Evolutionary conservation across 1,139 yeast genomes (phyloP).

Genomic region (Pichia cactophila): DNA sequence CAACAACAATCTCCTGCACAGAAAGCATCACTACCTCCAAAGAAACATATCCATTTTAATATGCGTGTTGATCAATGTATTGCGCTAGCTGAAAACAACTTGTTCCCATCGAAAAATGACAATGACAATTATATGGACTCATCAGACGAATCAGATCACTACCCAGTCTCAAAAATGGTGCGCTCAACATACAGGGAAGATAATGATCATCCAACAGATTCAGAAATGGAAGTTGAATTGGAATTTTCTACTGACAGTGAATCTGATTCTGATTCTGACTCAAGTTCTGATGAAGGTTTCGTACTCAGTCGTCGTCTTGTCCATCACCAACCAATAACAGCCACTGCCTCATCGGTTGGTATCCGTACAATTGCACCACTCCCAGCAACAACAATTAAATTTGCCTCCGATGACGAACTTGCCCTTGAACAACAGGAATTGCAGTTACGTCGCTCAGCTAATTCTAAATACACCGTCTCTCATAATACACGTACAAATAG

Average conservation of each 20-base stretch:
- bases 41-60: slow-evolving; percentile 79
- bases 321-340: slow-evolving; percentile 8
- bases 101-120: slow-evolving; percentile 20
- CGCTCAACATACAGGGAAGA: slow-evolving; percentile 7
- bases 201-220: slow-evolving; percentile 13
- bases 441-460: not conserved
- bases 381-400: slow-evolving; percentile 77
- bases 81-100: slow-evolving; percentile 40
- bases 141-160: slow-evolving; percentile 25
- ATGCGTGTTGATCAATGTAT: slow-evolving; percentile 91
- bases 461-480: slow-evolving; percentile 23
- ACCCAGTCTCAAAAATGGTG: slow-evolving; percentile 9
- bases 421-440: not conserved
- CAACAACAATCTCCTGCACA: slow-evolving; percentile 1
- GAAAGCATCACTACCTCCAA: slow-evolving; percentile 10
- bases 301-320: slow-evolving; percentile 18
- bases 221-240: slow-evolving; percentile 5
- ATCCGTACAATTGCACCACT: slow-evolving; percentile 59
- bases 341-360: slow-evolving; percentile 21
- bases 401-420: slow-evolving; percentile 67
- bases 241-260: slow-evolving; percentile 16
- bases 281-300: slow-evolving; percentile 31
- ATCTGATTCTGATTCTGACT: slow-evolving; percentile 25
- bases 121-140: slow-evolving; percentile 19
- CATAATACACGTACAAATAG: slow-evolving; percentile 70